phyloP scores from a whole-genome alignment of 73 alveolate genomes.

The Blepharisma japonicum region DNA sequence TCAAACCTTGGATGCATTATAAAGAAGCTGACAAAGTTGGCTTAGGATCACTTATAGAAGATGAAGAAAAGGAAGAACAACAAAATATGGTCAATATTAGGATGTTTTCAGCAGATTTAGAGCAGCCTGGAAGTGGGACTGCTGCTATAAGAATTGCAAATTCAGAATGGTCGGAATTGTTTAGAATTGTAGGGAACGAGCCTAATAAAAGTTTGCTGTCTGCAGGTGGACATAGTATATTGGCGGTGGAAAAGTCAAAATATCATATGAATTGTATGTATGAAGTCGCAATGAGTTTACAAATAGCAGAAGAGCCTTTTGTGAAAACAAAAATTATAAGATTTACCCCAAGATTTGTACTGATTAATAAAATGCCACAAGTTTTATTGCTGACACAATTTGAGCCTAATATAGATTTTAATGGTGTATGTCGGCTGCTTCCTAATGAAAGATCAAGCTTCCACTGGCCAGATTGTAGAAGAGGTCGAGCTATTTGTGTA shows the following conservation, averaged over 20 bases:
- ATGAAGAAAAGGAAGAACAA: neutral
- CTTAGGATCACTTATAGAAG: slow-evolving; percentile 3
- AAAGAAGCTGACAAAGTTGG: slow-evolving; percentile 19
- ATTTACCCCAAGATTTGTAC: slow-evolving; percentile 24
- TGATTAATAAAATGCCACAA: slow-evolving; percentile 20
- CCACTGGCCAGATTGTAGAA: slow-evolving; percentile 27
- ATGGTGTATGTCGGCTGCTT: slow-evolving; percentile 21
- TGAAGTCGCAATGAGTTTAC: slow-evolving; percentile 15
- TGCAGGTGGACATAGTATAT: neutral
- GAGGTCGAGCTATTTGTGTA: neutral
- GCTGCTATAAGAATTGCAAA: slow-evolving; percentile 18
- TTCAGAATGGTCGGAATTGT: slow-evolving; percentile 11
- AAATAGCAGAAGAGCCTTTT: slow-evolving; percentile 24
- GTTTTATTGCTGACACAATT: slow-evolving; percentile 1
- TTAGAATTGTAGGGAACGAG: neutral
- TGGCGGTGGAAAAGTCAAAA: neutral
- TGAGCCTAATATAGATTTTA: slow-evolving; percentile 1
- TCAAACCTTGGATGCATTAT: slow-evolving; percentile 23
- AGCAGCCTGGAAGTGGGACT: neutral
- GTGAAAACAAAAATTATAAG: slow-evolving; percentile 15
- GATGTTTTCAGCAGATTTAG: neutral
- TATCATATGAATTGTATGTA: neutral
- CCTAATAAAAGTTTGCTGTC: neutral
- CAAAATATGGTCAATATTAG: neutral
- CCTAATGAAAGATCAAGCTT: slow-evolving; percentile 30